These are phyloP conservation scores for Salix arbutifolia DNA, from an alignment of 345 rosid species.

Conservation along the genomic window DNA sequence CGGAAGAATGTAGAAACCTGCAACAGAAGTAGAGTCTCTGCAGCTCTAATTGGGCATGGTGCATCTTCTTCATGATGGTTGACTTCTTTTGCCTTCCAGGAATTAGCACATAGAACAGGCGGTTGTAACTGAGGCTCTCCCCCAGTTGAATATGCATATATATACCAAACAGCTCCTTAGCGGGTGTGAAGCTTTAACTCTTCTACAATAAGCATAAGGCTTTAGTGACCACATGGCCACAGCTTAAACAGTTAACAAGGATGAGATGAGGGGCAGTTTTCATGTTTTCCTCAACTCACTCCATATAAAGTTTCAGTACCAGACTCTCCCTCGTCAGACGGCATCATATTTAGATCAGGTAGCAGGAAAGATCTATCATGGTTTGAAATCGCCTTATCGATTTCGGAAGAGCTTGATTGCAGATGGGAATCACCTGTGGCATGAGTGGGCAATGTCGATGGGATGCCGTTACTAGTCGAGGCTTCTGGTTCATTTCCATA, in stretches of 20 bases:
- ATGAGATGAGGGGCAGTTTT: not conserved
- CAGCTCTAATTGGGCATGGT: not conserved
- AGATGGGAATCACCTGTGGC: constrained; percentile 7
- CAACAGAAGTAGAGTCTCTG: not conserved
- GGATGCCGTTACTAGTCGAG: constrained; percentile 8
- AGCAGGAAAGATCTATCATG: constrained; percentile 34
- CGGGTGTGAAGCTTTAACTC: not conserved
- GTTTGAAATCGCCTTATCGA: constrained; percentile 14
- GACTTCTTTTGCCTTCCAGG: not conserved
- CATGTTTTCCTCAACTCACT: constrained; percentile 29
- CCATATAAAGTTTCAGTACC: constrained; percentile 31
- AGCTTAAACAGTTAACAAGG: not conserved
- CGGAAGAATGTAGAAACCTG: constrained; percentile 10
- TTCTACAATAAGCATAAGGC: not conserved
- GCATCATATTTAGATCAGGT: constrained; percentile 78
- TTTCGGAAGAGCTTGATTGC: constrained; percentile 23
- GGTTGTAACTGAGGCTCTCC: not conserved
- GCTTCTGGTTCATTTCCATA: constrained; percentile 16
- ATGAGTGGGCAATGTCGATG: constrained; percentile 1
- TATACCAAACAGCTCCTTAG: too few relatives aligned
- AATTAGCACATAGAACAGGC: not conserved
- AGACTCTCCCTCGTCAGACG: constrained; percentile 38
- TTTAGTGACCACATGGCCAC: not conserved
- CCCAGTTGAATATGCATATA: not conserved
- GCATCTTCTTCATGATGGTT: not conserved